Evolutionary conservation across 805 yeast species (phyloP).

Genomic region (Komagataella phaffii): DNA sequence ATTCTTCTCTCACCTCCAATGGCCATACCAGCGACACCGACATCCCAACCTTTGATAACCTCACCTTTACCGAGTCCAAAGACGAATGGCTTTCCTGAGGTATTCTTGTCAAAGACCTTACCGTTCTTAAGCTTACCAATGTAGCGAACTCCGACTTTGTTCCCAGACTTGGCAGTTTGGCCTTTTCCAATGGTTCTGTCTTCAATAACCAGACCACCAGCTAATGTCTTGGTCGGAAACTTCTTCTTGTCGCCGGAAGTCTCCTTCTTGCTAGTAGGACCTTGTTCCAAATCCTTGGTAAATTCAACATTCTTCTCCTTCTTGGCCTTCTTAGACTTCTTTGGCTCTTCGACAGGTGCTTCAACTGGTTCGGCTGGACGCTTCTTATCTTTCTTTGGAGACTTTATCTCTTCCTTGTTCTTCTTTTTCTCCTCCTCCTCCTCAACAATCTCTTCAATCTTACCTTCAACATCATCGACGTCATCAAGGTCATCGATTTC

Average conservation of each 20-base stretch:
- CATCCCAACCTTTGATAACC: constrained; percentile 97
- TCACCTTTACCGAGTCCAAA: constrained; percentile 94
- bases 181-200: constrained; percentile 89
- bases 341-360: constrained; percentile 8
- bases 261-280: constrained; percentile 48
- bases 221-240: constrained; percentile 63
- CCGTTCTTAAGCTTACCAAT: constrained; percentile 96
- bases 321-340: constrained; percentile 22
- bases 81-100: constrained; percentile 89
- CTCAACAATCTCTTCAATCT: constrained; percentile 63
- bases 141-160: constrained; percentile 92
- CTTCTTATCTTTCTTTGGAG: constrained; percentile 13
- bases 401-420: constrained; percentile 16
- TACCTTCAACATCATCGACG: constrained; percentile 56
- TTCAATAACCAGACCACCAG: constrained; percentile 90
- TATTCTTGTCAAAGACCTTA: constrained; percentile 92
- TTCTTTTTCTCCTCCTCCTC: constrained; percentile 34
- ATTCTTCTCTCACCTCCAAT: constrained; percentile 99
- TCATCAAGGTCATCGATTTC: constrained; percentile 54
- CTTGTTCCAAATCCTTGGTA: constrained; percentile 85
- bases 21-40: constrained; percentile 97
- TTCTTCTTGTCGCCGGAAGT: constrained; percentile 22
- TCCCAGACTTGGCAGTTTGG: constrained; percentile 73
- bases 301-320: constrained; percentile 72
- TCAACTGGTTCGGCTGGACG: constrained; percentile 3